phyloP scores from a whole-genome alignment of 345 rosid species.

The Rhizophora apiculata region DNA sequence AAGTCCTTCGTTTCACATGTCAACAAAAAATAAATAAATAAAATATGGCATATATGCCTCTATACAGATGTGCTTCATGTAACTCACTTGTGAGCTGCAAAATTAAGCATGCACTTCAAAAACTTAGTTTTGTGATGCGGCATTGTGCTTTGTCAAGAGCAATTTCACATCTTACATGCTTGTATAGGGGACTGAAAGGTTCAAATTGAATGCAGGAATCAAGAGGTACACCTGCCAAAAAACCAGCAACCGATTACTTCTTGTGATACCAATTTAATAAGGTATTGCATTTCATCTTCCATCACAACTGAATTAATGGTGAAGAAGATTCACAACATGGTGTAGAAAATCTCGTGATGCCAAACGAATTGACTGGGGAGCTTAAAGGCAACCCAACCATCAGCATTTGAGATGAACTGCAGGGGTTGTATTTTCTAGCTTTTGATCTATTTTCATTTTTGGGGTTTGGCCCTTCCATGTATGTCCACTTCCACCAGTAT shows the following conservation, averaged over 20 bases:
- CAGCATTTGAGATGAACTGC: conserved; percentile 14
- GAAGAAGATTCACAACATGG: not conserved
- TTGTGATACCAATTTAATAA: conserved; percentile 33
- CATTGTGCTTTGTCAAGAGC: too few relatives aligned
- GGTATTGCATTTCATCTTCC: conserved; percentile 11
- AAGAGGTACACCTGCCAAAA: conserved; percentile 82
- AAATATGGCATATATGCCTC: too few relatives aligned
- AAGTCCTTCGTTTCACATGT: too few relatives aligned
- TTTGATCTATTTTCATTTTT: not conserved
- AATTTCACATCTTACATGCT: not conserved
- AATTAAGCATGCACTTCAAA: too few relatives aligned
- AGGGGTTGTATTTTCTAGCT: not conserved
- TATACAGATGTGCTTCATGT: too few relatives aligned
- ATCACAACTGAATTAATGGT: conserved; percentile 5
- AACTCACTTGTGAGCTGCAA: too few relatives aligned
- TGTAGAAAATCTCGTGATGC: conserved; percentile 2
- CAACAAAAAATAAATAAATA: too few relatives aligned
- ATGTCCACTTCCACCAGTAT: not conserved
- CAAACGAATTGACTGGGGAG: not conserved
- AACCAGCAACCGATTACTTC: conserved; percentile 96
- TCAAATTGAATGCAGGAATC: conserved; percentile 58
- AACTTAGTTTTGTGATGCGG: too few relatives aligned
- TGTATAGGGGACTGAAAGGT: conserved; percentile 3
- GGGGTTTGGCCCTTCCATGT: conserved; percentile 2
- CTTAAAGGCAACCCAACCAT: conserved; percentile 13